Evolutionary conservation across 169 alveolate species (phyloP).

Genomic region (Gregarina niphandrodes): DNA sequence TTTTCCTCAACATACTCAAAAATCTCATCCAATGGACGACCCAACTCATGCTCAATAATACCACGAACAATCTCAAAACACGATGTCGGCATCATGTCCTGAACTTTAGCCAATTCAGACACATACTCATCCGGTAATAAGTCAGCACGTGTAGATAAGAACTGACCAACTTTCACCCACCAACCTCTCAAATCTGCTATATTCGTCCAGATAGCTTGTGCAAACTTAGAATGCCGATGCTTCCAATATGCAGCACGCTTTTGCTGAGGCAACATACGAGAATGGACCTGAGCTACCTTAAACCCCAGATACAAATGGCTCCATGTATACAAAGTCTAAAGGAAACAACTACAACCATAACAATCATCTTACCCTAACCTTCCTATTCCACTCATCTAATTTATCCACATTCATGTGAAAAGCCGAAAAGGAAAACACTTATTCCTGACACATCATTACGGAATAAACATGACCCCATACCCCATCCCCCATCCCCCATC

Average conservation of each 20-base stretch:
- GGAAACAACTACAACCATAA: conserved; percentile 1
- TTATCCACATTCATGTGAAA: too few species aligned
- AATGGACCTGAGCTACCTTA: conserved; percentile 40
- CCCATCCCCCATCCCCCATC: too few species aligned
- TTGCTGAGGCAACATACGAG: conserved; percentile 37
- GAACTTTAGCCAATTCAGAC: conserved; percentile 46
- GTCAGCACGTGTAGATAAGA: conserved; percentile 59
- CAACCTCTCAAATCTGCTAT: conserved; percentile 46
- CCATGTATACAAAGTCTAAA: conserved; percentile 50
- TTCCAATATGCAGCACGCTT: conserved; percentile 53
- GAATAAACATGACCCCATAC: too few species aligned
- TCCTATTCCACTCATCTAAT: too few species aligned
- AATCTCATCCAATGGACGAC: conserved; percentile 10
- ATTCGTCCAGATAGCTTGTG: conserved; percentile 46
- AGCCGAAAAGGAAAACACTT: too few species aligned
- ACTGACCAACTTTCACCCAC: conserved; percentile 73
- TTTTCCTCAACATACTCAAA: conserved; percentile 13
- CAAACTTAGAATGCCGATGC: conserved; percentile 52
- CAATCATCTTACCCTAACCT: too few species aligned
- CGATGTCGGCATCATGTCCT: conserved; percentile 58
- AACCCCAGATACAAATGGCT: conserved; percentile 41
- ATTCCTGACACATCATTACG: too few species aligned
- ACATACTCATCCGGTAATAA: conserved; percentile 54
- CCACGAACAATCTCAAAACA: conserved; percentile 25
- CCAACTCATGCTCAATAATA: conserved; percentile 43